Percentiles rank a stretch among this genome's conserved stretches.
These are phyloP conservation scores for Aureobasidium namibiae DNA, from an alignment of 2,329 filamentous ascomycete genomes.

Conservation along the genomic window DNA sequence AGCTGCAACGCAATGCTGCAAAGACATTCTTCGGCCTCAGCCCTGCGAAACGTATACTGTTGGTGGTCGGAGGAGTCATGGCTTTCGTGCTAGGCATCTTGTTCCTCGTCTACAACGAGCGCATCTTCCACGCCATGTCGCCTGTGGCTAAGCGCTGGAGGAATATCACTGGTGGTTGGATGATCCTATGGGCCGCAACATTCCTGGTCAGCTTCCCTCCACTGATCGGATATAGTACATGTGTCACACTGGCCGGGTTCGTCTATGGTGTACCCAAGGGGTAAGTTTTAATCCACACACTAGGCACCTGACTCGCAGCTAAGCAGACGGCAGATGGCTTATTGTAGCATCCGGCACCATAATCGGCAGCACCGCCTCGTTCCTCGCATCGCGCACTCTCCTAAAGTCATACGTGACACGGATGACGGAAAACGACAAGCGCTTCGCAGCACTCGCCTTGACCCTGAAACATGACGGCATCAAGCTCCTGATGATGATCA, in stretches of 20 bases:
- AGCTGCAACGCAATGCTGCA: constrained; percentile 38
- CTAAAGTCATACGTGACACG: constrained; percentile 70
- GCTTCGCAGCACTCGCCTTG: constrained; percentile 80
- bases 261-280: constrained; percentile 64
- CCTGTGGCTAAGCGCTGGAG: constrained; percentile 73
- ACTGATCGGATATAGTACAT: constrained; percentile 76
- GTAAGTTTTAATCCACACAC: constrained; percentile 39
- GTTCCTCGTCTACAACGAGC: constrained; percentile 69
- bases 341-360: constrained; percentile 73
- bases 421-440: constrained; percentile 71
- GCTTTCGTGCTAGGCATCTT: constrained; percentile 53
- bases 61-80: constrained; percentile 44
- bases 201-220: constrained; percentile 78
- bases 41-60: constrained; percentile 53
- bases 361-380: constrained; percentile 67
- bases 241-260: constrained; percentile 61
- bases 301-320: neutral
- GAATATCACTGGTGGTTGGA: constrained; percentile 59
- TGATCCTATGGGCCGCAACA: constrained; percentile 66
- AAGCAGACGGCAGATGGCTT: constrained; percentile 56
- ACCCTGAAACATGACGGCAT: constrained; percentile 86
- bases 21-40: constrained; percentile 49
- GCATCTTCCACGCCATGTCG: constrained; percentile 66
- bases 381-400: constrained; percentile 71
- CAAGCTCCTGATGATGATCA: constrained; percentile 81